A percentile compares a stretch with the other conserved stretches of the same genome.
Conservation (phyloP, 352 stramenopile species). For the Plasmopara muralis region DNA sequence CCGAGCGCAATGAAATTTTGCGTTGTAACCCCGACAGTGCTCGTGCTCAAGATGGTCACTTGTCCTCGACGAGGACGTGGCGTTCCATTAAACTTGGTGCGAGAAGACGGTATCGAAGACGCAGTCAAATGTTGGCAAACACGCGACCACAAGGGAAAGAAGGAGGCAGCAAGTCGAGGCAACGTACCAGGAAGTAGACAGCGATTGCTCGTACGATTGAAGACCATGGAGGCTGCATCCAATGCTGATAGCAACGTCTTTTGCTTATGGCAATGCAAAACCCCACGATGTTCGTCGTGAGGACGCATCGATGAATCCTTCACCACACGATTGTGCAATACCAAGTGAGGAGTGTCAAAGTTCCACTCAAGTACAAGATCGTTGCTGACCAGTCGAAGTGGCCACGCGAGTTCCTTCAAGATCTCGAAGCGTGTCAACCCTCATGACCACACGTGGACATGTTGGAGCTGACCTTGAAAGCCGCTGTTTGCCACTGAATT, state of each 20-base stretch:
- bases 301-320: slow-evolving; percentile 44
- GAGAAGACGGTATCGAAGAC: slow-evolving; percentile 63
- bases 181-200: slow-evolving; percentile 32
- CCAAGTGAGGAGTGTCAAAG: slow-evolving; percentile 35
- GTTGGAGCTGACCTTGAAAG: slow-evolving; percentile 44
- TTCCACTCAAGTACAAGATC: slow-evolving; percentile 60
- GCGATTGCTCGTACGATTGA: neutral
- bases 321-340: slow-evolving; percentile 20
- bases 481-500: slow-evolving; percentile 16
- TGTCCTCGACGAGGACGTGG: slow-evolving; percentile 44
- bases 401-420: slow-evolving; percentile 48
- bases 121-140: slow-evolving; percentile 64
- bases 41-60: slow-evolving; percentile 38
- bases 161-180: slow-evolving; percentile 28
- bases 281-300: slow-evolving; percentile 39
- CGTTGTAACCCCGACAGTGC: slow-evolving; percentile 3
- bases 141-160: slow-evolving; percentile 66
- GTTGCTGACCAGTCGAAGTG: slow-evolving; percentile 43
- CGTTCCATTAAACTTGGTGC: slow-evolving; percentile 59
- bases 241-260: slow-evolving; percentile 3
- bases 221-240: too few relatives aligned
- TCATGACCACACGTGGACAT: slow-evolving; percentile 56
- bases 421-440: slow-evolving; percentile 40
- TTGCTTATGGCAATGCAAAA: slow-evolving; percentile 23
- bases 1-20: slow-evolving; percentile 44